These are phyloP conservation scores for Aaosphaeria pasadenensis DNA, from an alignment of 2,329 filamentous ascomycete species.

Conservation along the genomic window DNA sequence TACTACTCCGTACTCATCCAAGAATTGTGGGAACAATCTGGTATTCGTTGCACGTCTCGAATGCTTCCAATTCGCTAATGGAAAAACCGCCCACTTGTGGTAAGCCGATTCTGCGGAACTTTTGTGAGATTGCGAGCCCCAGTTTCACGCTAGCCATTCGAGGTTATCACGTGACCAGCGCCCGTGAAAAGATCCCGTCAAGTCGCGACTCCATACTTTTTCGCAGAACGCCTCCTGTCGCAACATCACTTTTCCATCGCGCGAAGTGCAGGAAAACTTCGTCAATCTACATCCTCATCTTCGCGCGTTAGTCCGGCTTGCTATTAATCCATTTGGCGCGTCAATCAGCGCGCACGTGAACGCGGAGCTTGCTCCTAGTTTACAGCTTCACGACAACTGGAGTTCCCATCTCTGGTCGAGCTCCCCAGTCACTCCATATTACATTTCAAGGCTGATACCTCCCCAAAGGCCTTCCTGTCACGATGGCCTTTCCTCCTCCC, in stretches of 20 bases:
- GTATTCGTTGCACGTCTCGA: too few species aligned
- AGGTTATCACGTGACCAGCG: too few species aligned
- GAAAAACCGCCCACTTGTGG: too few species aligned
- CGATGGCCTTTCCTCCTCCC: conserved; percentile 35
- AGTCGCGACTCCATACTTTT: too few species aligned
- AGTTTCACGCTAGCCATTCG: too few species aligned
- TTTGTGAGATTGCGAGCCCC: too few species aligned
- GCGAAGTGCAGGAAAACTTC: conserved; percentile 2
- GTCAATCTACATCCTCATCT: neutral
- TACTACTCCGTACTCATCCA: too few species aligned
- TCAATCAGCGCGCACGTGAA: conserved; percentile 6
- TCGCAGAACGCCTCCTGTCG: too few species aligned
- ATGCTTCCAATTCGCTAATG: too few species aligned
- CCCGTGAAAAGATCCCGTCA: too few species aligned
- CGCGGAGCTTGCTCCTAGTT: conserved; percentile 5
- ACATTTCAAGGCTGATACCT: conserved; percentile 5
- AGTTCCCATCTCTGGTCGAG: conserved; percentile 1
- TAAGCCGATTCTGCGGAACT: too few species aligned
- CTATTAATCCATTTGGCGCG: neutral
- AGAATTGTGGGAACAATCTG: too few species aligned
- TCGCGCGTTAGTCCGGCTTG: neutral
- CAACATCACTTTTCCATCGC: conserved; percentile 3
- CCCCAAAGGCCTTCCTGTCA: conserved; percentile 39
- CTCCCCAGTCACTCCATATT: neutral
- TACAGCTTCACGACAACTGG: conserved; percentile 1